Base-by-base conservation (phyloP, 345 rosid genomes). In the Orychophragmus violaceus region DNA sequence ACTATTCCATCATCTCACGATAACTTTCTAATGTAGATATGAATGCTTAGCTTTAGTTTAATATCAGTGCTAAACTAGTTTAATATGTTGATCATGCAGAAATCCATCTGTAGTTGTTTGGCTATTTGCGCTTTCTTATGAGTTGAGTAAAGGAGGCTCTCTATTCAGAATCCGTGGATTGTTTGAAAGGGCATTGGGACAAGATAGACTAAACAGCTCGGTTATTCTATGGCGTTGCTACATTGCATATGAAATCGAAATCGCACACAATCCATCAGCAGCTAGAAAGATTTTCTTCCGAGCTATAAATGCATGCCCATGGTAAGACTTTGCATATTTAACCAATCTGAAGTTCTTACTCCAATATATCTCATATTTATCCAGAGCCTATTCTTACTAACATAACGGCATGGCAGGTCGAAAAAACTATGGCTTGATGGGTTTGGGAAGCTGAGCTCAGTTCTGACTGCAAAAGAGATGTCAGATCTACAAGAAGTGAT, bases 401-500 rank as follows among this genome's bases (percentile, higher is more conserved):
- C 48, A 27, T 21, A 17, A 45, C 16, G 62, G 28, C 18, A 41
- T 70, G 62, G 10, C 78, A 90, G 97, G 97, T 94, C 96, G 4
- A 94, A 88, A 58, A 88, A 78, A 69, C 79, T 90, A 21, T 90
- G 99, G 97, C 90, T 94, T 25, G 99, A 94, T 75, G 99, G 99
- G 51, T 90, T 87, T 67, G 70, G 65, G 42, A 87, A 82, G 76
- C 71, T 94, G 48, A 82, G 79, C 42, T 75, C 89, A 17, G 70
- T 83, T 22, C 66, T 90, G 28, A 77, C 90, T 14, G 83, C 84
- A 18, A 94, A 83, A 69, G 99, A 94, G 81, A 75, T 90, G 70
- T 87, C 97, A 13, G 99, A 90, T 79, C 83, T 94, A 56, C 99
- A 87, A 74, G 99, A 90, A 75, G 97, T 94, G 61, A 94, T 90